A percentile compares a stretch with the other conserved stretches of the same genome.
phyloP scores from a whole-genome alignment of 169 alveolate species.

The Besnoitia besnoiti region DNA sequence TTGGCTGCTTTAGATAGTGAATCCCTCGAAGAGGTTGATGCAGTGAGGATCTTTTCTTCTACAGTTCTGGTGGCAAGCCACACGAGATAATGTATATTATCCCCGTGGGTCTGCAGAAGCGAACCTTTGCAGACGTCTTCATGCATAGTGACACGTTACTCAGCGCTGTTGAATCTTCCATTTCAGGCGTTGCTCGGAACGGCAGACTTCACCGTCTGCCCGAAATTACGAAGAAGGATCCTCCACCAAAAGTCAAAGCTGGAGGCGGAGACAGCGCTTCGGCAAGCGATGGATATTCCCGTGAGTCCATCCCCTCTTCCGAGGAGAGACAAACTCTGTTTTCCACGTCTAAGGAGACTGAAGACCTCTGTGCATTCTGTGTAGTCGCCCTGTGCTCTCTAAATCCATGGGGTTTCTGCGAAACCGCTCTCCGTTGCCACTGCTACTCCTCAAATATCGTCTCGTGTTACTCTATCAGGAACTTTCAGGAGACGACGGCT shows the following conservation, averaged over 20 bases:
- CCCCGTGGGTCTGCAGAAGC: too few species aligned
- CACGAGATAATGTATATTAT: too few species aligned
- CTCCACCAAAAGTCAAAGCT: not conserved
- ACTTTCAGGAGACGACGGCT: not conserved
- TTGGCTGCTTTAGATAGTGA: not conserved
- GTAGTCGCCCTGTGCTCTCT: too few species aligned
- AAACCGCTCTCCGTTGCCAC: not conserved
- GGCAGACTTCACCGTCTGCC: slow-evolving; percentile 35
- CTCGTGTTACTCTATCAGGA: not conserved
- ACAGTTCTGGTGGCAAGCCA: too few species aligned
- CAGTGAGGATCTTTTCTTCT: not conserved
- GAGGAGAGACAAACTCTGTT: too few species aligned
- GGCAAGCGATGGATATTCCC: slow-evolving; percentile 15
- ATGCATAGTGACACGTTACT: too few species aligned
- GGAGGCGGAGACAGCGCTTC: not conserved
- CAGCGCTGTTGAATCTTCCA: not conserved
- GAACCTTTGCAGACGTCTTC: too few species aligned
- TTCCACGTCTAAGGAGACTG: too few species aligned
- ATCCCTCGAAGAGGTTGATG: not conserved
- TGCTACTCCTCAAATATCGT: not conserved
- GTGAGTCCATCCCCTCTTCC: not conserved
- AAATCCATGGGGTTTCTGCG: too few species aligned
- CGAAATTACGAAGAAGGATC: slow-evolving; percentile 6
- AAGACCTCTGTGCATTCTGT: too few species aligned
- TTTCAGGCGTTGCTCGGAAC: not conserved